These are phyloP conservation scores for Aspergillus tamarii DNA, from an alignment of 2,329 filamentous ascomycete species.

Conservation along the genomic window DNA sequence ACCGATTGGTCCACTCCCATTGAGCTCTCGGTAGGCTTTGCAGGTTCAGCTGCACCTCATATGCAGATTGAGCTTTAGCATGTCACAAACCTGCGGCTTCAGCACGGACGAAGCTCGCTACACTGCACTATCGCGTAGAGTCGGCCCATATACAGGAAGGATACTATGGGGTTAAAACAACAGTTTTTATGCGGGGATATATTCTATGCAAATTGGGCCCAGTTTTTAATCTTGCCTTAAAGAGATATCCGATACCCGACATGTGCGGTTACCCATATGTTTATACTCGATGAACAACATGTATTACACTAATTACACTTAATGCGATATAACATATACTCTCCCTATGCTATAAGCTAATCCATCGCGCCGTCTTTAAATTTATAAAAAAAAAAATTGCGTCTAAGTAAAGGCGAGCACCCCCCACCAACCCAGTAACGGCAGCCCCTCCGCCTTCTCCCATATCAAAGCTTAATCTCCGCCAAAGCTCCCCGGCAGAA, in stretches of 20 bases:
- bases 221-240: not conserved
- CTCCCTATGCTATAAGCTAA: not conserved
- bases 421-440: not conserved
- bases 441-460: not conserved
- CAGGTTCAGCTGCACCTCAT: not conserved
- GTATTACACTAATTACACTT: not conserved
- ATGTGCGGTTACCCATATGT: not conserved
- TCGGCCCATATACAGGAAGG: not conserved
- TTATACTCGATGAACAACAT: not conserved
- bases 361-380: no score
- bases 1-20: not conserved
- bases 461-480: not conserved
- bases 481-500: conserved; percentile 6
- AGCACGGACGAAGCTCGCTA: not conserved
- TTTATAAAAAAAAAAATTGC: not conserved
- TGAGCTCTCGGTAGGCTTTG: not conserved
- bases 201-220: not conserved
- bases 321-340: not conserved
- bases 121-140: not conserved
- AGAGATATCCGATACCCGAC: not conserved
- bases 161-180: not conserved
- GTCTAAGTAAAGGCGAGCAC: not conserved
- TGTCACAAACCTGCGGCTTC: not conserved
- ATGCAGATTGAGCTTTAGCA: not conserved
- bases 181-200: not conserved